phyloP scores from a whole-genome alignment of 2,329 filamentous ascomycete genomes.

The Apiospora aurea region DNA sequence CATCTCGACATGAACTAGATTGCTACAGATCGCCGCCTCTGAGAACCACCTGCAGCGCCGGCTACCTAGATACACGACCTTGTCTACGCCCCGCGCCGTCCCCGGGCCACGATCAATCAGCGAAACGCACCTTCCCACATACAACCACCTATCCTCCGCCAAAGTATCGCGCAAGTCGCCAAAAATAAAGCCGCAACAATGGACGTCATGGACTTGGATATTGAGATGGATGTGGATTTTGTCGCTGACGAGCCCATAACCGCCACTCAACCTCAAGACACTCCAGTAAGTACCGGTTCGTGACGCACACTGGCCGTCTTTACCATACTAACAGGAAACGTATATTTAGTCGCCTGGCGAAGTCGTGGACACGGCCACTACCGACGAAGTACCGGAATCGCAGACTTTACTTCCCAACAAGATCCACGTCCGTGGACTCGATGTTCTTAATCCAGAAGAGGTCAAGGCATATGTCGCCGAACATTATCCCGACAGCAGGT shows the following conservation, averaged over 20 bases:
- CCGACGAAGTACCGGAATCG: slow-evolving; percentile 33
- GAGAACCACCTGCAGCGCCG: background rate
- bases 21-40: background rate
- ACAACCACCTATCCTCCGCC: background rate
- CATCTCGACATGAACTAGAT: background rate
- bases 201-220: slow-evolving; percentile 70
- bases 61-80: slow-evolving; percentile 3
- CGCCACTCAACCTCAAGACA: slow-evolving; percentile 41
- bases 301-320: background rate
- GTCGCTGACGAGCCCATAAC: slow-evolving; percentile 51
- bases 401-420: slow-evolving; percentile 61
- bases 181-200: slow-evolving; percentile 31
- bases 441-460: slow-evolving; percentile 80
- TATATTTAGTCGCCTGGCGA: slow-evolving; percentile 45
- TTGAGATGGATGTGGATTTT: slow-evolving; percentile 73
- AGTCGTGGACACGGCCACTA: slow-evolving; percentile 43
- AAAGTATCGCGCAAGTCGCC: background rate
- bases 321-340: slow-evolving; percentile 16
- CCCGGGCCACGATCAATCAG: background rate
- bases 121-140: slow-evolving; percentile 15
- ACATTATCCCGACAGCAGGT: slow-evolving; percentile 64
- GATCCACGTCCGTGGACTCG: slow-evolving; percentile 84
- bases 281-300: slow-evolving; percentile 35
- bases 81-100: background rate
- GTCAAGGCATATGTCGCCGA: slow-evolving; percentile 77